phyloP scores from a whole-genome alignment of 1,139 yeast species.

The Lodderomyces orthopsilosis region DNA sequence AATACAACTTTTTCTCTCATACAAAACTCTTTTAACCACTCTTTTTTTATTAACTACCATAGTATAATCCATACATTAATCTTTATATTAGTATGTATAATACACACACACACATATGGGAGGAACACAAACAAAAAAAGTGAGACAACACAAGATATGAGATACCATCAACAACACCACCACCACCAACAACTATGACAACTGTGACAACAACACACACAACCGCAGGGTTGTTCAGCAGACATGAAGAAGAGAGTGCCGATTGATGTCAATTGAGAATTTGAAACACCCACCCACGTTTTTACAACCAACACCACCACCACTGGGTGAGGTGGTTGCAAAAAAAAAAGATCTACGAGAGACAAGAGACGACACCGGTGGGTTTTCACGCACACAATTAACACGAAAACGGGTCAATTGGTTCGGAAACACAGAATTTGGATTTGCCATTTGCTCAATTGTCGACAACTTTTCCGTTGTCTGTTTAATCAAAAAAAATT shows the following conservation, averaged over 20 bases:
- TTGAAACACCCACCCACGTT: not conserved
- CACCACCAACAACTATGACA: not conserved
- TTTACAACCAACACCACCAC: not conserved
- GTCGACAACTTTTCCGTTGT: too few species aligned
- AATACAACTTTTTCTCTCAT: not conserved
- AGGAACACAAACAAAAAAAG: slow-evolving; percentile 1
- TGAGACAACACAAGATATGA: not conserved
- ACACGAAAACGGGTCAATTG: not conserved
- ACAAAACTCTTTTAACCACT: not conserved
- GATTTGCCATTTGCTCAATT: too few species aligned
- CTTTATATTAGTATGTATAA: not conserved
- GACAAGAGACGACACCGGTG: not conserved
- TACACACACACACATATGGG: not conserved
- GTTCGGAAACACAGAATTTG: not conserved
- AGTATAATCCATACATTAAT: slow-evolving; percentile 1
- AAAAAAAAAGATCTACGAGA: not conserved
- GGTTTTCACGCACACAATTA: not conserved
- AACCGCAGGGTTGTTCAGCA: too few species aligned
- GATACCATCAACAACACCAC: not conserved
- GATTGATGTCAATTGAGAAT: not conserved
- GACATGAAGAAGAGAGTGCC: not conserved
- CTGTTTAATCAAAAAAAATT: not conserved
- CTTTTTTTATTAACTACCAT: slow-evolving; percentile 2
- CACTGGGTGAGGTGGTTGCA: slow-evolving; percentile 1
- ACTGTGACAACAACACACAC: not conserved